A percentile compares a stretch with the other conserved stretches of the same genome.
phyloP scores from a whole-genome alignment of 2,329 filamentous ascomycete species.

The Pseudocercospora vitis region DNA sequence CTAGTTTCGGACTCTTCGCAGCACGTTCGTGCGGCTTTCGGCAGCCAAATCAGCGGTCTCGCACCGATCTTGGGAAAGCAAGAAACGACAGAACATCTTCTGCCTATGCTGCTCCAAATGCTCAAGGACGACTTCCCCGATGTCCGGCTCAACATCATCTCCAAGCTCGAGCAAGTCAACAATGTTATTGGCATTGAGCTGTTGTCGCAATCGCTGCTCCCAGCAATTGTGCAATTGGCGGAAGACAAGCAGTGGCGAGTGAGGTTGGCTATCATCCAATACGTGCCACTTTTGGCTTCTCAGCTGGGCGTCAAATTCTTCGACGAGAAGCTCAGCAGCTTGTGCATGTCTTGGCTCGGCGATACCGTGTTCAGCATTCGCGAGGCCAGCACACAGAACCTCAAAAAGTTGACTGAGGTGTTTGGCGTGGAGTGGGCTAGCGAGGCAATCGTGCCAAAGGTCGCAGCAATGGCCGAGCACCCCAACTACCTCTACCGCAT shows the following conservation, averaged over 20 bases:
- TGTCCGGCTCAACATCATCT: slow-evolving; percentile 97
- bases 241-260: slow-evolving; percentile 99
- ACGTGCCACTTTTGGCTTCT: slow-evolving; percentile 92
- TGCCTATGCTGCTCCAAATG: slow-evolving; percentile 99
- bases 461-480: slow-evolving; percentile 97
- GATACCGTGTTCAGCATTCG: slow-evolving; percentile 98
- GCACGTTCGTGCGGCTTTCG: slow-evolving; percentile 91
- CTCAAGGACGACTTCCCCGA: slow-evolving; percentile 99
- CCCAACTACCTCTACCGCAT: slow-evolving; percentile 99
- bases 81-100: slow-evolving; percentile 94
- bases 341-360: slow-evolving; percentile 98
- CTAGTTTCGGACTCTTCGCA: slow-evolving; percentile 94
- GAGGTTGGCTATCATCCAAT: slow-evolving; percentile 96
- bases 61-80: slow-evolving; percentile 97
- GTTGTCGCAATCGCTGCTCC: slow-evolving; percentile 91
- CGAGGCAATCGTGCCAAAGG: slow-evolving; percentile 95
- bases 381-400: slow-evolving; percentile 93
- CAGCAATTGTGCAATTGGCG: slow-evolving; percentile 93
- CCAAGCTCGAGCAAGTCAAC: slow-evolving; percentile 98
- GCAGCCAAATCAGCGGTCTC: slow-evolving; percentile 94
- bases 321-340: slow-evolving; percentile 89
- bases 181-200: slow-evolving; percentile 98
- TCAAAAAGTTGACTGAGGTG: slow-evolving; percentile 97
- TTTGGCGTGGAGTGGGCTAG: slow-evolving; percentile 98
- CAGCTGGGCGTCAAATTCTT: slow-evolving; percentile 98